Base-by-base conservation (phyloP, 2,329 filamentous ascomycete genomes). In the Fusarium chaquense region DNA sequence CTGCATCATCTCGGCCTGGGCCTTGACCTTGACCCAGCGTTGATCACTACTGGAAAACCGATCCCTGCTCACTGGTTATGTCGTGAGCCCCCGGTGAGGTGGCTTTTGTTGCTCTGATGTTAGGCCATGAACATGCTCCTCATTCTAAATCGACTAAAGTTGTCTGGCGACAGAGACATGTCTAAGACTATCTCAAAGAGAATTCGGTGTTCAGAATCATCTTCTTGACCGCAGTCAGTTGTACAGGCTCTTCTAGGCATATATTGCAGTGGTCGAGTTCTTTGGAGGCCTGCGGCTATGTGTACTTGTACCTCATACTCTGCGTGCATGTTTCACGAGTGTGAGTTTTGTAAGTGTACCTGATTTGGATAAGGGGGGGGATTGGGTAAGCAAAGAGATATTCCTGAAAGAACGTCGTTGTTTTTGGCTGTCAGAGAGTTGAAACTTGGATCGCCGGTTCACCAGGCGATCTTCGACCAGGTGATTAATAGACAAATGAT, bases 1-100 rank as follows among this genome's bases (percentile, higher is more conserved):
- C 58, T 74, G 59, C 73, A 61, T 74, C 63, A 73, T 75, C 70
- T 60, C 61, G 55, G 60, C 44, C 62, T 58, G 68, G 54, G 58
- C 33, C 54, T 53, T 53, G 47, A 58, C 59, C 59, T 53, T 53
- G 47, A 56, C 59, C 59, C 54, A 46, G 59, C 46, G 49, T 41
- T 36, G 49, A 38, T 50, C 50, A 47, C 30, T 45, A 41, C 56
- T 65, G 44, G 52, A 51, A 62, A 32, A 30, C 32, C 20, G n/a
- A 45, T 56, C 64, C 62, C 55, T 46, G 43, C 30, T 44, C 58
- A 47, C 56, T 58, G 54, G 54, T 51, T 40, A 69, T 70, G 68
- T 40, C 41, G 67, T 65, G 67, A 58, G 40, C 50, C 64, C 58
- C 51, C n/a, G 18, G 46, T 43, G 43, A 36, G 60, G 50, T 52